phyloP scores from a whole-genome alignment of 345 rosid species.

The Heritiera littoralis region DNA sequence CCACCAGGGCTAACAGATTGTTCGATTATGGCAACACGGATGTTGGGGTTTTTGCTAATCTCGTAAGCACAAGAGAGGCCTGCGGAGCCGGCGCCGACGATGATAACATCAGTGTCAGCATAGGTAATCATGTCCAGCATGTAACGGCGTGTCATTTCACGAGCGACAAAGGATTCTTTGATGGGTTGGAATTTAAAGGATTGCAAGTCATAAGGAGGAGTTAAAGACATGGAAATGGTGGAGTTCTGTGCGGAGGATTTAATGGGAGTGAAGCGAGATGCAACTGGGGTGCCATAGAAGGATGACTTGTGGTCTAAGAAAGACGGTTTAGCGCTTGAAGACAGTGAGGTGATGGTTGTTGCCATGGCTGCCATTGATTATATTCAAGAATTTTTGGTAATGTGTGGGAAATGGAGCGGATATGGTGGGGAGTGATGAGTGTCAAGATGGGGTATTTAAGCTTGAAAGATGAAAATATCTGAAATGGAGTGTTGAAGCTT shows the following conservation, averaged over 20 bases:
- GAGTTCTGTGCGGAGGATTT: slow-evolving; percentile 16
- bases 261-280: slow-evolving; percentile 18
- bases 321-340: slow-evolving; percentile 27
- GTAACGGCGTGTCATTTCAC: slow-evolving; percentile 74
- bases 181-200: slow-evolving; percentile 59
- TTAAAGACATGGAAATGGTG: slow-evolving; percentile 33
- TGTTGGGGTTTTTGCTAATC: slow-evolving; percentile 67
- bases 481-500: neutral
- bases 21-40: slow-evolving; percentile 59
- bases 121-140: slow-evolving; percentile 72
- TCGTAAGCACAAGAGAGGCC: slow-evolving; percentile 71
- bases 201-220: slow-evolving; percentile 47
- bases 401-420: neutral
- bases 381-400: neutral
- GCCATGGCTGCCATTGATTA: slow-evolving; percentile 33
- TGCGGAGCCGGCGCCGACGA: slow-evolving; percentile 75
- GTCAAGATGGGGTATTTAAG: slow-evolving; percentile 10
- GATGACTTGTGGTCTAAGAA: slow-evolving; percentile 33
- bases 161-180: slow-evolving; percentile 59
- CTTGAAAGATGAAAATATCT: slow-evolving; percentile 26
- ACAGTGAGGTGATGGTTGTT: slow-evolving; percentile 24
- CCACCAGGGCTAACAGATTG: slow-evolving; percentile 85
- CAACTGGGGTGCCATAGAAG: slow-evolving; percentile 29
- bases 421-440: neutral
- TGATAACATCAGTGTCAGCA: slow-evolving; percentile 70